Evolutionary conservation across 495 filamentous ascomycete genomes (phyloP).

Genomic region (Hypoxylon trugodes): DNA sequence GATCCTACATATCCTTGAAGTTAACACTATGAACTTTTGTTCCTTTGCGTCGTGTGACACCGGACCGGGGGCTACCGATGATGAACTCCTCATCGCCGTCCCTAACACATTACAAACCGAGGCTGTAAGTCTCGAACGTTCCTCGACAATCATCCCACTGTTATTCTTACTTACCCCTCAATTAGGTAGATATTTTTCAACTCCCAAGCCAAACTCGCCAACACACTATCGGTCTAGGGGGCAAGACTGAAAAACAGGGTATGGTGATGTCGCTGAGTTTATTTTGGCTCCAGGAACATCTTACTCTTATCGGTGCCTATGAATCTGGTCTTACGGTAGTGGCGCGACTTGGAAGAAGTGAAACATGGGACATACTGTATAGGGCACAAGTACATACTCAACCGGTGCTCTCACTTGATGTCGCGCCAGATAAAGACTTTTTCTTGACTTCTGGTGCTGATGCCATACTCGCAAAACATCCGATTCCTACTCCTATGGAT

Average conservation of each 20-base stretch:
- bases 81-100: slow-evolving; percentile 71
- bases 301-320: slow-evolving; percentile 76
- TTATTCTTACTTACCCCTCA: slow-evolving; percentile 4
- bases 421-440: slow-evolving; percentile 63
- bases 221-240: slow-evolving; percentile 67
- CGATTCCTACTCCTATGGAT: slow-evolving; percentile 55
- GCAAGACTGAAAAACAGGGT: slow-evolving; percentile 68
- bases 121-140: slow-evolving; percentile 57
- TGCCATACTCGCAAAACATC: slow-evolving; percentile 58
- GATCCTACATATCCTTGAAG: slow-evolving; percentile 81
- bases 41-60: slow-evolving; percentile 74
- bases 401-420: slow-evolving; percentile 82
- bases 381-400: slow-evolving; percentile 75
- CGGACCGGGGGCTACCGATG: slow-evolving; percentile 16
- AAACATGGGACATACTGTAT: slow-evolving; percentile 71
- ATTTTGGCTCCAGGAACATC: slow-evolving; percentile 52
- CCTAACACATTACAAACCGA: slow-evolving; percentile 81
- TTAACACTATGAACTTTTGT: slow-evolving; percentile 97
- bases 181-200: slow-evolving; percentile 83
- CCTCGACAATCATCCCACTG: not conserved
- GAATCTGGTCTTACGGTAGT: slow-evolving; percentile 83
- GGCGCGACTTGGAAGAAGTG: slow-evolving; percentile 44
- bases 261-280: slow-evolving; percentile 91
- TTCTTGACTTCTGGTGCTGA: slow-evolving; percentile 90
- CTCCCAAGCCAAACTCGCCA: slow-evolving; percentile 76